A percentile compares a stretch with the other conserved stretches of the same genome.
Conservation (phyloP, 805 yeast species). For the Yarrowia yakushimensis region DNA sequence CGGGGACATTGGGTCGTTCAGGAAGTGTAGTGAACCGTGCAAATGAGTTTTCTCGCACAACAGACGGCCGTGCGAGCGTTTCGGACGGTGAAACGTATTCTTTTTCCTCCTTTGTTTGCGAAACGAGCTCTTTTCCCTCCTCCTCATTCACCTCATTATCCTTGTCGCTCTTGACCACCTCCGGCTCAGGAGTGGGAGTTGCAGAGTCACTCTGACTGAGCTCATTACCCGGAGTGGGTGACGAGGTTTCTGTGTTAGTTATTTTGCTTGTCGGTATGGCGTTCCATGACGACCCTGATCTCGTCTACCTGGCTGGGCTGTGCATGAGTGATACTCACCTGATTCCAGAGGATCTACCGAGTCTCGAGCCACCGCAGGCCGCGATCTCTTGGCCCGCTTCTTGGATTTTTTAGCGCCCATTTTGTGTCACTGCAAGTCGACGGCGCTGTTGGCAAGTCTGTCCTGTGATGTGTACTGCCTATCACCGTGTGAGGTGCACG, state of each 20-base stretch:
- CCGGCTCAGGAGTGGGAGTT: not conserved
- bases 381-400: constrained; percentile 22
- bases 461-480: not conserved
- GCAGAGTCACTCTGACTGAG: not conserved
- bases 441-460: not conserved
- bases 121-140: not conserved
- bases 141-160: not conserved
- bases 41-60: not conserved
- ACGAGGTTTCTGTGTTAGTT: not conserved
- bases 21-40: not conserved
- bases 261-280: no score
- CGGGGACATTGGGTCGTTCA: not conserved
- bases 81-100: not conserved
- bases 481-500: not conserved
- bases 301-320: not conserved
- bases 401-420: constrained; percentile 22
- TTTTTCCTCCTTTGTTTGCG: not conserved
- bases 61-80: not conserved
- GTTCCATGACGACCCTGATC: no score
- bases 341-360: not conserved
- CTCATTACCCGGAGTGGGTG: not conserved
- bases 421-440: not conserved
- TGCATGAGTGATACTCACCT: not conserved
- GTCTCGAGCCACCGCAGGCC: not conserved
- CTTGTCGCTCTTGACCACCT: not conserved